Percentiles rank a stretch among this genome's conserved stretches.
Evolutionary conservation across 192 early-diverging fungal species (phyloP).

Genomic region (Gigaspora rosea): DNA sequence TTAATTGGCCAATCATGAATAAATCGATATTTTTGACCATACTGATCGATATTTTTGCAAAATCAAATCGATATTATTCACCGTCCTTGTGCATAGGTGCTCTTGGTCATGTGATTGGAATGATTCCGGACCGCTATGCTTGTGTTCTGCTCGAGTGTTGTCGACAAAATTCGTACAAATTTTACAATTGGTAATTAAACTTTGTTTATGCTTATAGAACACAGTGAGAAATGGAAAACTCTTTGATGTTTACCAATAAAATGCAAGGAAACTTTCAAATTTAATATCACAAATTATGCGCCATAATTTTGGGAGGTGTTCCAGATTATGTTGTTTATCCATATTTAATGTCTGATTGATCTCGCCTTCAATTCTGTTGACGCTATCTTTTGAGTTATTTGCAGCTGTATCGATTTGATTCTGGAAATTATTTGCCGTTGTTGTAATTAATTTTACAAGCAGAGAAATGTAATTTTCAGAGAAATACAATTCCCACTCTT

Average conservation of each 20-base stretch:
- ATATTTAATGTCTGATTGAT: slow-evolving; percentile 12
- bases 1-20: too few relatives aligned
- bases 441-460: not conserved
- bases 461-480: not conserved
- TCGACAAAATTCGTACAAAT: slow-evolving; percentile 19
- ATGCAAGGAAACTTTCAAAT: slow-evolving; percentile 5
- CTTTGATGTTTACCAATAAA: not conserved
- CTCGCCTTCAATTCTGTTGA: not conserved
- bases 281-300: slow-evolving; percentile 7
- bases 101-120: too few relatives aligned
- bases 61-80: too few relatives aligned
- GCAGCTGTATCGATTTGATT: not conserved
- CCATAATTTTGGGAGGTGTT: slow-evolving; percentile 23
- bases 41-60: too few relatives aligned
- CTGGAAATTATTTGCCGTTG: not conserved
- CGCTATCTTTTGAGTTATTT: not conserved
- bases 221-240: slow-evolving; percentile 10
- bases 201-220: slow-evolving; percentile 27
- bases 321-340: not conserved
- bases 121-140: slow-evolving; percentile 1
- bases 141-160: slow-evolving; percentile 13
- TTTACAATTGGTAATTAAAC: slow-evolving; percentile 12
- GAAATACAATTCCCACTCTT: slow-evolving; percentile 21
- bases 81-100: too few relatives aligned
- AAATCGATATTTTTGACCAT: too few relatives aligned